Evolutionary conservation across 176 grass and related monocot genomes (phyloP).

Genomic region (Leersia perrieri): DNA sequence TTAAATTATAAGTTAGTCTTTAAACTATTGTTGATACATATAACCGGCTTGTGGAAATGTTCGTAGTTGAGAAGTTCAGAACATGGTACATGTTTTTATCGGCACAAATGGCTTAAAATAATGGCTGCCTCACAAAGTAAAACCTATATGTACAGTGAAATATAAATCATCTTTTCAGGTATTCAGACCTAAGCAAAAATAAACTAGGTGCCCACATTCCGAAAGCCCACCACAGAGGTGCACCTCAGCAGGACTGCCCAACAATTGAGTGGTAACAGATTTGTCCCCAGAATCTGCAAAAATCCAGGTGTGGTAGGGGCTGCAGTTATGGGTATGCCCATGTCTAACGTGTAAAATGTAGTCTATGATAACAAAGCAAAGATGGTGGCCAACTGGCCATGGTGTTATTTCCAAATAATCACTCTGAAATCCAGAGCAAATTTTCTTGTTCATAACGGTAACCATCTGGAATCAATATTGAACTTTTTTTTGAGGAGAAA

Average conservation of each 20-base stretch:
- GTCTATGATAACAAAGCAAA: background rate
- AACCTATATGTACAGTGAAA: background rate
- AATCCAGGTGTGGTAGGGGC: background rate
- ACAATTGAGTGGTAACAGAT: background rate
- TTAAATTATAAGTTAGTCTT: constrained; percentile 1
- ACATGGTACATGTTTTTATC: background rate
- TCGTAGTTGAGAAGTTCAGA: constrained; percentile 1
- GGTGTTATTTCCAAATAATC: background rate
- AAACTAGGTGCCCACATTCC: background rate
- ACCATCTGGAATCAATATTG: constrained; percentile 11
- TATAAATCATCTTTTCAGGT: background rate
- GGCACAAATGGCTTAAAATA: background rate
- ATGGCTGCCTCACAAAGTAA: constrained; percentile 1
- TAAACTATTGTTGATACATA: constrained; percentile 3
- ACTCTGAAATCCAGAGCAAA: background rate
- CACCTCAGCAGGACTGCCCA: background rate
- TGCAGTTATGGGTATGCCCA: background rate
- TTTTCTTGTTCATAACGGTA: constrained; percentile 5
- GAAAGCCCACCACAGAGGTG: too few relatives aligned
- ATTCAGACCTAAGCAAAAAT: constrained; percentile 13
- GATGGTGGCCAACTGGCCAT: background rate
- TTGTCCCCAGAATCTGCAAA: background rate
- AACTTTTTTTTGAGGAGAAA: background rate
- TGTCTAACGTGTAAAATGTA: background rate
- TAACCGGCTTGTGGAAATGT: background rate